Base-by-base conservation (phyloP, 805 yeast species). In the Yarrowia osloensis region DNA sequence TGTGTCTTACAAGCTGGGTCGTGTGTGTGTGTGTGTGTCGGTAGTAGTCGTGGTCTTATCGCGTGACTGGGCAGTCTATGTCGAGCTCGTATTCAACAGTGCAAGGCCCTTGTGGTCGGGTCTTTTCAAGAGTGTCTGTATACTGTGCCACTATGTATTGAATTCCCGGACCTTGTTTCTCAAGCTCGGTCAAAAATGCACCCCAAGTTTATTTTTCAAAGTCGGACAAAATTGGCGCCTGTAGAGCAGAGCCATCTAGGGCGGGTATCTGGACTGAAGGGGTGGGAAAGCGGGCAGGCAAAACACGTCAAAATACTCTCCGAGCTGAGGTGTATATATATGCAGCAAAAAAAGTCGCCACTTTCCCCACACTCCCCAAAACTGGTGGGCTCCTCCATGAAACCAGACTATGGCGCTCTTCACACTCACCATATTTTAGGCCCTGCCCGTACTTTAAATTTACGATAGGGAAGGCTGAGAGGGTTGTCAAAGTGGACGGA, bases 121-220 rank as follows among this genome's bases (percentile, higher is more conserved):
- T 17, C 42, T 17, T 17, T 17, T 8, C 4, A 8, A 37, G 4
- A n/a, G 9, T 6, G 19, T 17, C 21, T 11, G 21, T 19, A 4
- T n/a, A n/a, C 19, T 37, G 42, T 37, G 42, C 31, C 31, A 28
- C 31, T 28, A 28, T 28, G 31, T 31, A 17, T 21, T 26, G 21
- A 50, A 50, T 50, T 52, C 40, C 33, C 59, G 59, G 59, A 52
- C 59, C 42, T 22, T 33, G 55, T 19, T 47, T 47, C 31, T 47
- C 31, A 47, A 28, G 33, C 33, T 47, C 33, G 50, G 29, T 28
- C 29, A 37, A 37, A 54, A 54, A 33, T n/a, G 62, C 62, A 39
- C 35, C n/a, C 26, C 62, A 39, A 55, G 62, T 39, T 37, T 55
- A 55, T 55, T 55, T 55, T 54, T 55, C 47, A 26, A 26, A 55